These are phyloP conservation scores for Coprinopsis strossmayeri DNA, from an alignment of 768 basidiomycete genomes.

Conservation along the genomic window DNA sequence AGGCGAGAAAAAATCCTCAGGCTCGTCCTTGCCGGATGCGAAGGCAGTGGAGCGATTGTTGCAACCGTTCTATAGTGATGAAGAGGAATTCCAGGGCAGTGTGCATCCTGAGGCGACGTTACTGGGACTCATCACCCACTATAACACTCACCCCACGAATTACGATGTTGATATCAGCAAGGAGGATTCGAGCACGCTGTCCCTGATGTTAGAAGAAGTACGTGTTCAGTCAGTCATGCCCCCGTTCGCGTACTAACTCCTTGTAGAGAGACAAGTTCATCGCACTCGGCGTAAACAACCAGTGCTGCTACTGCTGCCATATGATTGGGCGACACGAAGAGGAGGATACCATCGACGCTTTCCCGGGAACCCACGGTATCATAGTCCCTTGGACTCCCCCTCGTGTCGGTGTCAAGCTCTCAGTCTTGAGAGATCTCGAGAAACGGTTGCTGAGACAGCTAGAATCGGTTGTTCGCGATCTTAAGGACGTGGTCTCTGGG, in stretches of 20 bases:
- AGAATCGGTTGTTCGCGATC: too few species aligned
- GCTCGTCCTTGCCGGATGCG: neutral
- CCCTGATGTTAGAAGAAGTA: neutral
- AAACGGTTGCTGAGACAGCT: too few species aligned
- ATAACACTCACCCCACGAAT: neutral
- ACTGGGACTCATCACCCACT: neutral
- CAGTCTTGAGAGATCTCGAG: neutral
- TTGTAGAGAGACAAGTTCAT: neutral
- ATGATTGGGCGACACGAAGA: neutral
- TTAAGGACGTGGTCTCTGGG: too few species aligned
- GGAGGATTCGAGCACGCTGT: neutral
- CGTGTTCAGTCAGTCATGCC: neutral
- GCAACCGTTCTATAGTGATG: neutral
- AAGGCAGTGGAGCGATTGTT: too few species aligned
- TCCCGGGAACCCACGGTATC: neutral
- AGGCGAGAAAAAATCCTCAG: neutral
- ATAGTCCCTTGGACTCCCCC: neutral
- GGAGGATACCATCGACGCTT: neutral
- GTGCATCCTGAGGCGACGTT: neutral
- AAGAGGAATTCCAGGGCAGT: neutral
- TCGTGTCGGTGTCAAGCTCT: neutral
- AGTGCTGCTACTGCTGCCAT: neutral
- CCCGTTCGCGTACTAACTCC: neutral
- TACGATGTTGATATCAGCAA: neutral
- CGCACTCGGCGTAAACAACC: neutral